phyloP scores from a whole-genome alignment of 1,284 basidiomycete species.

The Pascua guehoae region DNA sequence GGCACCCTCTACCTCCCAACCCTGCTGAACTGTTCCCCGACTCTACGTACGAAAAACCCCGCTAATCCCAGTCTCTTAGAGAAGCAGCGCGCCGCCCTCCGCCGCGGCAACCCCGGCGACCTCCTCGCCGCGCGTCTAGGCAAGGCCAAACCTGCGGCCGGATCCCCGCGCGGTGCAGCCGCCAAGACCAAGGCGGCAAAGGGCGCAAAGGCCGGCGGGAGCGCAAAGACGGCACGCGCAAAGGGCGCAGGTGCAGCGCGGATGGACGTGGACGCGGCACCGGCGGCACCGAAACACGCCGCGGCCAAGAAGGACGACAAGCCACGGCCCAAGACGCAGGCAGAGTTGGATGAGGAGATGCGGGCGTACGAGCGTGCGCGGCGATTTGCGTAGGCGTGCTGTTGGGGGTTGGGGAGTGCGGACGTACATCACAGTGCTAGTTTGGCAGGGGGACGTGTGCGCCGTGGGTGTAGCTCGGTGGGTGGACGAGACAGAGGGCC shows the following conservation, averaged over 20 bases:
- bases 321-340: slow-evolving; percentile 36
- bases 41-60: neutral
- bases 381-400: slow-evolving; percentile 27
- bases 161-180: neutral
- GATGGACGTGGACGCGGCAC: slow-evolving; percentile 35
- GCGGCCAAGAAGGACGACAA: slow-evolving; percentile 10
- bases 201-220: too few species aligned
- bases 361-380: slow-evolving; percentile 34
- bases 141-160: slow-evolving; percentile 6
- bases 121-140: slow-evolving; percentile 35
- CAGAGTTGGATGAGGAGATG: slow-evolving; percentile 45
- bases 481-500: too few species aligned
- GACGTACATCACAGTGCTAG: too few species aligned
- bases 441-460: too few species aligned
- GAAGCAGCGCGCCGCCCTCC: slow-evolving; percentile 38
- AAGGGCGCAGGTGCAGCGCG: slow-evolving; percentile 13
- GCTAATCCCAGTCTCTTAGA: slow-evolving; percentile 31
- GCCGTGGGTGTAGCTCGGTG: too few species aligned
- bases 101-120: slow-evolving; percentile 22
- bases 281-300: neutral
- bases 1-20: too few species aligned
- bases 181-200: slow-evolving; percentile 22
- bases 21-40: too few species aligned
- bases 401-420: neutral
- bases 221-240: slow-evolving; percentile 27